Conservation (phyloP, 768 basidiomycete species). For the Cantharellus cinnabarinus region DNA sequence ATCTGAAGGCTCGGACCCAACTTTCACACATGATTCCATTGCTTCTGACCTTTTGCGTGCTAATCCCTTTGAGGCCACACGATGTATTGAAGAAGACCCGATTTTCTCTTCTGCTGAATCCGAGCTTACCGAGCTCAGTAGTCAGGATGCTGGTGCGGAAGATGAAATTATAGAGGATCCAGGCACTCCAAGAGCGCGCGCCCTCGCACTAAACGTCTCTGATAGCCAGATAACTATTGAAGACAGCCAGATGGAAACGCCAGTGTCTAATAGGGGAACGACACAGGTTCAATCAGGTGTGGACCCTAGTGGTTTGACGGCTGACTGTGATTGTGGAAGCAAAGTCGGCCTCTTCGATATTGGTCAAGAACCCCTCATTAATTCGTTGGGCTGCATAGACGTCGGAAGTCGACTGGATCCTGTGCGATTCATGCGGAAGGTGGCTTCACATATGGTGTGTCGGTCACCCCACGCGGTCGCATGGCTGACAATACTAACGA, state of each 20-base stretch:
- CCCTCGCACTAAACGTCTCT: background rate
- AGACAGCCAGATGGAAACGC: background rate
- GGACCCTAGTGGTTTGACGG: background rate
- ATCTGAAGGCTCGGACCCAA: too few species aligned
- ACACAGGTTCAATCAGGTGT: background rate
- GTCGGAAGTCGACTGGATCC: background rate
- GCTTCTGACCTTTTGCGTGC: too few species aligned
- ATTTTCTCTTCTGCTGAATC: too few species aligned
- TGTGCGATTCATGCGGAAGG: background rate
- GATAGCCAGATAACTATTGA: background rate
- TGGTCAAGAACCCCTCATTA: background rate
- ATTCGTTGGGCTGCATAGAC: background rate
- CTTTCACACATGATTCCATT: too few species aligned
- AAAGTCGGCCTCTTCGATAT: background rate
- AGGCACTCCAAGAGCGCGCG: background rate
- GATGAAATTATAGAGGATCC: background rate
- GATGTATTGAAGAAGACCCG: too few species aligned
- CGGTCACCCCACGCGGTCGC: background rate
- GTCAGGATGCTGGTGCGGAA: too few species aligned
- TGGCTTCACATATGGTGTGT: slow-evolving; percentile 1
- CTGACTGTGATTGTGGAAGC: background rate
- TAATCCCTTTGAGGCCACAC: too few species aligned
- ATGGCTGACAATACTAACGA: background rate
- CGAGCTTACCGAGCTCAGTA: too few species aligned
- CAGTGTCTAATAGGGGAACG: background rate